Evolutionary conservation across 441 rosid genomes (phyloP).

Genomic region (Metrosideros polymorpha): DNA sequence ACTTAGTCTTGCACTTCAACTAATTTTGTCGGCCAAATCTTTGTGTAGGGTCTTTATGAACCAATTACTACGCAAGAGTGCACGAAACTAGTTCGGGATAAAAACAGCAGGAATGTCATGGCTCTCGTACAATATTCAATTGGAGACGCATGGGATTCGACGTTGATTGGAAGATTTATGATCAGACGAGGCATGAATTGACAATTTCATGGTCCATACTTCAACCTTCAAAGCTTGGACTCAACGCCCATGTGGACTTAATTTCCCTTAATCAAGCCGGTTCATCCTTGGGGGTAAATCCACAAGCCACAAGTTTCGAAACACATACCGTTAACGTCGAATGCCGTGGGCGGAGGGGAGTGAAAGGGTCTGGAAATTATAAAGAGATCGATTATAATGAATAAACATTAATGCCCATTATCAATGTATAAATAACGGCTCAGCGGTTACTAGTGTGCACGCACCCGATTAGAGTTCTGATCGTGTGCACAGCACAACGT

Average conservation of each 20-base stretch:
- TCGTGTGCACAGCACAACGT: too few relatives aligned
- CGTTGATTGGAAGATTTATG: not conserved
- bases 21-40: not conserved
- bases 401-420: too few relatives aligned
- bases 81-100: too few relatives aligned
- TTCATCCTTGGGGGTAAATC: not conserved
- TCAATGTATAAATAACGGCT: too few relatives aligned
- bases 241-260: not conserved
- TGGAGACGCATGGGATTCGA: not conserved
- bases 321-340: not conserved
- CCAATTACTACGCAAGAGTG: not conserved
- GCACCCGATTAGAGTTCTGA: too few relatives aligned
- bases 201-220: not conserved
- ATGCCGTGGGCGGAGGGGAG: not conserved
- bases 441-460: too few relatives aligned
- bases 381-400: not conserved
- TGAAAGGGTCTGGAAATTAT: not conserved
- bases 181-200: not conserved
- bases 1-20: not conserved
- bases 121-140: too few relatives aligned
- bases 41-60: not conserved
- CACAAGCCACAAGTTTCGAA: not conserved
- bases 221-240: not conserved
- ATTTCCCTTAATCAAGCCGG: not conserved
- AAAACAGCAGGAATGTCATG: too few relatives aligned